Evolutionary conservation across 2,329 filamentous ascomycete genomes (phyloP).

Genomic region (Fusarium nematophilum): DNA sequence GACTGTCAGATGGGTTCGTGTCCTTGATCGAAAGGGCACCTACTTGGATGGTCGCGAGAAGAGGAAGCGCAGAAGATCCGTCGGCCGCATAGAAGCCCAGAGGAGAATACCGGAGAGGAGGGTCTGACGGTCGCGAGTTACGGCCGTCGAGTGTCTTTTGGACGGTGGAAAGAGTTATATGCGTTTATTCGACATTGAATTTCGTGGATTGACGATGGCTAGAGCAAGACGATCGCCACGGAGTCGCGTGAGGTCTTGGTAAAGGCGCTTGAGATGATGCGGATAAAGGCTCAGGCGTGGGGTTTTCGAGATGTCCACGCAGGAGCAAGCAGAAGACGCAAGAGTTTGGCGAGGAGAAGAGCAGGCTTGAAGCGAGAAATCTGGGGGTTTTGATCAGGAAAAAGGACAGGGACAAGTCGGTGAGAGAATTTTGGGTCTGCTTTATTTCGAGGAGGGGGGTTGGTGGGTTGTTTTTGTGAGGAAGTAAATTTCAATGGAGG

Average conservation of each 20-base stretch:
- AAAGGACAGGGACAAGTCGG: conserved; percentile 24
- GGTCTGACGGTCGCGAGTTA: conserved; percentile 40
- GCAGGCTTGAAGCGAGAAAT: conserved; percentile 12
- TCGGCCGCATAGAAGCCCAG: conserved; percentile 84
- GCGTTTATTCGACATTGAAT: conserved; percentile 44
- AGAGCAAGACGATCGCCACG: neutral
- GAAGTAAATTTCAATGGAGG: conserved; percentile 28
- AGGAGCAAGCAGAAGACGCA: neutral
- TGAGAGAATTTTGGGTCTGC: conserved; percentile 41
- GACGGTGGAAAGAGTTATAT: conserved; percentile 37
- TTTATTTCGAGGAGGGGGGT: conserved; percentile 15
- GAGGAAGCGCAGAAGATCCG: conserved; percentile 91
- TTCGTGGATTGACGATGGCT: neutral
- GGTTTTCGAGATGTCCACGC: neutral
- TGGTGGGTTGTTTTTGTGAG: conserved; percentile 28
- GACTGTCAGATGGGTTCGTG: neutral
- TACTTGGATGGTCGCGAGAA: conserved; percentile 91
- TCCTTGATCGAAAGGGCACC: conserved; percentile 49
- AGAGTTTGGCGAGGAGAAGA: neutral
- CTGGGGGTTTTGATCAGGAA: conserved; percentile 11
- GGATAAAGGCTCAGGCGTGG: neutral
- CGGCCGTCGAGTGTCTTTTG: conserved; percentile 41
- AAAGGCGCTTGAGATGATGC: neutral
- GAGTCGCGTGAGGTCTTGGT: conserved; percentile 39
- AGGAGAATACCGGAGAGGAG: conserved; percentile 36